These are phyloP conservation scores for Blastocladiella britannica DNA, from an alignment of 192 early-diverging fungal species.

Conservation along the genomic window DNA sequence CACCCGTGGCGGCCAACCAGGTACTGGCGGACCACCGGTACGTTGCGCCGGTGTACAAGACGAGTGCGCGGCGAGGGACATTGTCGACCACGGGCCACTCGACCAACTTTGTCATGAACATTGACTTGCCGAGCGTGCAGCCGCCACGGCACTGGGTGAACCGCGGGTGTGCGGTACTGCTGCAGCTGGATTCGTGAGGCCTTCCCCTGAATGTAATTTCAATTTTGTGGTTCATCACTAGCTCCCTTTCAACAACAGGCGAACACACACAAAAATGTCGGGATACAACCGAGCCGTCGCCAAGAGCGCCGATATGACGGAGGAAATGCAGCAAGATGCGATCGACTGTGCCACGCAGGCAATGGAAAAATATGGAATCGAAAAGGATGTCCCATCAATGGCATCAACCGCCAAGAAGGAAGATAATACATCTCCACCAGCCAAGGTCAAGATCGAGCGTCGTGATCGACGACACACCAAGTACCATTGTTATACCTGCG, in stretches of 20 bases:
- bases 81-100: constrained; percentile 41
- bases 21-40: constrained; percentile 16
- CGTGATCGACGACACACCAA: too few relatives aligned
- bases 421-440: too few relatives aligned
- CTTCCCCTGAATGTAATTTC: too few relatives aligned
- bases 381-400: constrained; percentile 99
- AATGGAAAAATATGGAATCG: constrained; percentile 76
- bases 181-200: constrained; percentile 1
- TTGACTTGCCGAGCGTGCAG: constrained; percentile 27
- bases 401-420: too few relatives aligned
- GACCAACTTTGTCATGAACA: constrained; percentile 40
- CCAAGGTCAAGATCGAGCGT: too few relatives aligned
- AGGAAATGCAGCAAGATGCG: constrained; percentile 87
- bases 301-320: constrained; percentile 95
- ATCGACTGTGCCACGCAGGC: constrained; percentile 68
- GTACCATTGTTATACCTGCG: too few relatives aligned
- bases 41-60: constrained; percentile 41
- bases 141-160: constrained; percentile 33
- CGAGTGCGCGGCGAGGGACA: constrained; percentile 36
- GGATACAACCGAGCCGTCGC: too few relatives aligned
- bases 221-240: too few relatives aligned
- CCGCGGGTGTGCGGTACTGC: constrained; percentile 31
- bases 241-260: too few relatives aligned
- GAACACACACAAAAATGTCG: too few relatives aligned
- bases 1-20: constrained; percentile 44